phyloP scores from a whole-genome alignment of 2,329 filamentous ascomycete genomes.

The Leptographium wingfieldii region DNA sequence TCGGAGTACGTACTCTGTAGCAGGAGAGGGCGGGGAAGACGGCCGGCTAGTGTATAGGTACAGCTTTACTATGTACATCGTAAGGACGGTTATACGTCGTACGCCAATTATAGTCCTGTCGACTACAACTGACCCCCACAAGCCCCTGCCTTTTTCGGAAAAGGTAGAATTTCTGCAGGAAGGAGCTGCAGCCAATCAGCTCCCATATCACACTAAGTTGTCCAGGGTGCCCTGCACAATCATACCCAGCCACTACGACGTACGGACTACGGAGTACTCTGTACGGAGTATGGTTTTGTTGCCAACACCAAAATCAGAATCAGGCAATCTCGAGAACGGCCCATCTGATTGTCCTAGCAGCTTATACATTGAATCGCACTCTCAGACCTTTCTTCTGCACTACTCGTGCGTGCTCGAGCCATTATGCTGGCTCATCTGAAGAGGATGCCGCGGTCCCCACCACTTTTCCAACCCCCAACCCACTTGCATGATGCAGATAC shows the following conservation, averaged over 20 bases:
- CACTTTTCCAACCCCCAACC: constrained; percentile 4
- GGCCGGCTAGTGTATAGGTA: too few relatives aligned
- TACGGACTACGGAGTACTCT: too few relatives aligned
- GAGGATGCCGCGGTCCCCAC: background rate
- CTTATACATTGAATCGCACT: too few relatives aligned
- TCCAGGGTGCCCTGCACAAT: background rate
- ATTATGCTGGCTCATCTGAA: background rate
- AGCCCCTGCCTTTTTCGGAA: background rate
- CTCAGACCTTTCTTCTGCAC: too few relatives aligned
- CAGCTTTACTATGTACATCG: background rate
- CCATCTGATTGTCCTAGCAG: too few relatives aligned
- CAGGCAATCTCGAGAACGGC: too few relatives aligned
- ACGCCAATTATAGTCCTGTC: background rate
- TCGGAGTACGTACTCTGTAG: too few relatives aligned
- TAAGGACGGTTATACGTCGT: too few relatives aligned
- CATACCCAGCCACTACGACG: background rate
- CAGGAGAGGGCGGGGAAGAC: too few relatives aligned
- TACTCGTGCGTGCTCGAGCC: background rate
- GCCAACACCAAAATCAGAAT: too few relatives aligned
- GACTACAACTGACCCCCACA: background rate
- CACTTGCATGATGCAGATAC: constrained; percentile 1
- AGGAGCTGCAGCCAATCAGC: background rate
- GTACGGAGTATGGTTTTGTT: too few relatives aligned
- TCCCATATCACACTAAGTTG: background rate
- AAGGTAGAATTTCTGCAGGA: background rate